These are phyloP conservation scores for Chaetomium cochliodes DNA, from an alignment of 495 filamentous ascomycete genomes.

Conservation along the genomic window DNA sequence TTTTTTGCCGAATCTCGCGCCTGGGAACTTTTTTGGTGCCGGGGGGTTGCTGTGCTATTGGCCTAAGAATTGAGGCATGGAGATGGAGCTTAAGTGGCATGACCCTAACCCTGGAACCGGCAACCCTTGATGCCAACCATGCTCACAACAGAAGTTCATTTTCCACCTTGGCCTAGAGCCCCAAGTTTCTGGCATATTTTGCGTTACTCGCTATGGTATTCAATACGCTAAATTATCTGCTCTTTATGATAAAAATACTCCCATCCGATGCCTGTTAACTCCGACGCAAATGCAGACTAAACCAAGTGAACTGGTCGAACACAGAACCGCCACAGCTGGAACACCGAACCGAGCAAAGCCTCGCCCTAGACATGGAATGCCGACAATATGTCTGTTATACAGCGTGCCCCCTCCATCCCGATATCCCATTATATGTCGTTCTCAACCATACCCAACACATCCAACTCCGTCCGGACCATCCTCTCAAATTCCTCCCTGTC, in stretches of 20 bases:
- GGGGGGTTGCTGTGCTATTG: background rate
- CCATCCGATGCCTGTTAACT: background rate
- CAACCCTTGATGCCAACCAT: background rate
- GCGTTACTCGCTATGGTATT: background rate
- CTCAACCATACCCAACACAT: slow-evolving; percentile 73
- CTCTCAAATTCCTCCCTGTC: slow-evolving; percentile 79
- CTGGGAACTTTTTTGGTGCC: slow-evolving; percentile 20
- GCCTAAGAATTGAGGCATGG: slow-evolving; percentile 31
- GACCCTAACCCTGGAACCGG: slow-evolving; percentile 22
- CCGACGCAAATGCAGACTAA: slow-evolving; percentile 12
- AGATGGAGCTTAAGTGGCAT: background rate
- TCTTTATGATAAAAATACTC: background rate
- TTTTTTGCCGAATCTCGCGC: slow-evolving; percentile 24
- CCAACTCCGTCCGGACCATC: slow-evolving; percentile 75
- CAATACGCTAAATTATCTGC: background rate
- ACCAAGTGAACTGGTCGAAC: background rate
- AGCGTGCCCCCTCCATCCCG: background rate
- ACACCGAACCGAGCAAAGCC: slow-evolving; percentile 6
- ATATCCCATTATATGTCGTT: slow-evolving; percentile 43
- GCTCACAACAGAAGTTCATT: too few species aligned
- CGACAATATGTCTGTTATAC: background rate
- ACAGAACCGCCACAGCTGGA: slow-evolving; percentile 10
- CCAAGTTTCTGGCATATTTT: too few species aligned
- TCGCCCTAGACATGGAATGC: slow-evolving; percentile 8
- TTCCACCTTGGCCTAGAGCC: too few species aligned